Evolutionary conservation across 176 grass and related monocot genomes (phyloP).

Genomic region (Phoenix dactylifera): DNA sequence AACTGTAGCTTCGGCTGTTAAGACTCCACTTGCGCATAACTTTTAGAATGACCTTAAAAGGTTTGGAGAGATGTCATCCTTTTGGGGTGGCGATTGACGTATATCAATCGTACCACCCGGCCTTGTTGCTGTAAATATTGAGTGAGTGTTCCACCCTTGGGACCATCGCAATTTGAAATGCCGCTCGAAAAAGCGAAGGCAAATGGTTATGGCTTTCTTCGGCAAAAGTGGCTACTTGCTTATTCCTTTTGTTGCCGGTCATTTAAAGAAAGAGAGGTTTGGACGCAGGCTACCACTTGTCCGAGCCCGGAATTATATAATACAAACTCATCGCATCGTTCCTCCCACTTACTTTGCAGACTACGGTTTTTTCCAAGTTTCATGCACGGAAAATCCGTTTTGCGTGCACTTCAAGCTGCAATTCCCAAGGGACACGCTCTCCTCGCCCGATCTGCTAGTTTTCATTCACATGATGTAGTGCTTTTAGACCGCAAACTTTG

Average conservation of each 20-base stretch:
- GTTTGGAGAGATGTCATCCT: constrained; percentile 71
- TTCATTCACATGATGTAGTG: too few species aligned
- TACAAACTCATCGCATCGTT: constrained; percentile 5
- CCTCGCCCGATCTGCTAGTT: too few species aligned
- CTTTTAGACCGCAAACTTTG: too few species aligned
- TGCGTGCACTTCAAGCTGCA: constrained; percentile 12
- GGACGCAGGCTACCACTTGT: not conserved
- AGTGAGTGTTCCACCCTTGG: too few species aligned
- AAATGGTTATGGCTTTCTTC: not conserved
- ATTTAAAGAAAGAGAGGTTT: not conserved
- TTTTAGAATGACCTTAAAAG: constrained; percentile 41
- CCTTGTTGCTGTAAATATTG: too few species aligned
- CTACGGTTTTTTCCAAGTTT: constrained; percentile 16
- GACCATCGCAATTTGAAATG: too few species aligned
- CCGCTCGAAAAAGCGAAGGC: not conserved
- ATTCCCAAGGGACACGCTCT: constrained; percentile 4
- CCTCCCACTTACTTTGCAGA: constrained; percentile 10
- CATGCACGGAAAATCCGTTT: constrained; percentile 27
- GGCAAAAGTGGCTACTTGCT: too few species aligned
- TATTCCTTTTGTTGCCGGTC: constrained; percentile 6
- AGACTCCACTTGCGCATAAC: not conserved
- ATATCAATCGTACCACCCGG: not conserved
- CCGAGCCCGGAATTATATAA: constrained; percentile 1
- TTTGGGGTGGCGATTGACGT: constrained; percentile 51
- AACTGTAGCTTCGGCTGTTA: not conserved